Conservation (phyloP, 352 stramenopile genomes). For the Phytophthora pinifolia region DNA sequence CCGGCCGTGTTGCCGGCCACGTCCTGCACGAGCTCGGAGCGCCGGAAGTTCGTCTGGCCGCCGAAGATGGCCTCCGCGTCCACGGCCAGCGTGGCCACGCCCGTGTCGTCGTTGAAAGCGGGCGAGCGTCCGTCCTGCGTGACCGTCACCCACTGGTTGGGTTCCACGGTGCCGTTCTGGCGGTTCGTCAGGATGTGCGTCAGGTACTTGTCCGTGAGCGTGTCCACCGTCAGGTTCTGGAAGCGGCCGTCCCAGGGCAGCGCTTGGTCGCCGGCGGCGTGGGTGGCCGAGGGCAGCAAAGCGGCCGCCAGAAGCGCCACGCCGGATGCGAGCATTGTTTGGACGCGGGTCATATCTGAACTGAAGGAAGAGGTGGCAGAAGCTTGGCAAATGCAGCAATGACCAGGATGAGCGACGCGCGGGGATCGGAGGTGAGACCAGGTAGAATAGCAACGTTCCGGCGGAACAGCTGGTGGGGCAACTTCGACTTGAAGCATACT, state of each 20-base stretch:
- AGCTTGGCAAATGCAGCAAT: conserved; percentile 26
- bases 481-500: conserved; percentile 7
- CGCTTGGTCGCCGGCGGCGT: conserved; percentile 32
- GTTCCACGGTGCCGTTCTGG: conserved; percentile 40
- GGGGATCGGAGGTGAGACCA: conserved; percentile 2
- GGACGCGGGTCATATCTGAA: conserved; percentile 22
- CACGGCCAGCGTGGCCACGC: conserved; percentile 57
- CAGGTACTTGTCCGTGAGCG: conserved; percentile 57
- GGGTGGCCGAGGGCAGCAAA: conserved; percentile 14
- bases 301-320: conserved; percentile 19
- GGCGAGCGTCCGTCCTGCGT: conserved; percentile 42
- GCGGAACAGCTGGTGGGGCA: conserved; percentile 3
- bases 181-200: conserved; percentile 70
- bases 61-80: conserved; percentile 60
- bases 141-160: conserved; percentile 53
- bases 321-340: conserved; percentile 22
- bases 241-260: conserved; percentile 64
- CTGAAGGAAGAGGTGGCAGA: not conserved
- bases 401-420: conserved; percentile 7
- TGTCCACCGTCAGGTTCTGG: conserved; percentile 51
- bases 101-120: conserved; percentile 61
- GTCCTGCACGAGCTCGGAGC: conserved; percentile 68
- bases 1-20: conserved; percentile 35
- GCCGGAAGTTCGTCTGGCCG: conserved; percentile 60
- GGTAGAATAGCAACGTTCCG: conserved; percentile 23